Evolutionary conservation across 1,139 yeast genomes (phyloP).

Genomic region (Lodderomyces theae): DNA sequence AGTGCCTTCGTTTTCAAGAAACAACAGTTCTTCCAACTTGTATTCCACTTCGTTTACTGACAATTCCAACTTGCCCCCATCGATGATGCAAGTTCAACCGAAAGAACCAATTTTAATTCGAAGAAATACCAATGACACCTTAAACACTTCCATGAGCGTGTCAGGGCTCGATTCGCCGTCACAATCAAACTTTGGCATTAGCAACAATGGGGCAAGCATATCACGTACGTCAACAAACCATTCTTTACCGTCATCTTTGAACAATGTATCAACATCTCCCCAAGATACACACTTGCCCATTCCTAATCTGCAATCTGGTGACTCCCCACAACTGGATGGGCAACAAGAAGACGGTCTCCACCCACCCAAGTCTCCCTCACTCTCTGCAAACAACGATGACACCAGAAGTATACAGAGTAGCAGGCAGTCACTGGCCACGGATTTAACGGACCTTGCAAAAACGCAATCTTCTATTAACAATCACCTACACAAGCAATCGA

Average conservation of each 20-base stretch:
- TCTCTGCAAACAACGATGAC: slow-evolving; percentile 10
- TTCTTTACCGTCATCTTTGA: slow-evolving; percentile 20
- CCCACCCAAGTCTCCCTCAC: slow-evolving; percentile 9
- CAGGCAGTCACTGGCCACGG: slow-evolving; percentile 13
- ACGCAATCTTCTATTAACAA: slow-evolving; percentile 9
- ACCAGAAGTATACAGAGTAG: slow-evolving; percentile 12
- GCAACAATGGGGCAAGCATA: slow-evolving; percentile 13
- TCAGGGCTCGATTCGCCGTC: slow-evolving; percentile 13
- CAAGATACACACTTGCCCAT: slow-evolving; percentile 15
- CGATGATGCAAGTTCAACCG: slow-evolving; percentile 66
- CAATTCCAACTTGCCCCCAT: slow-evolving; percentile 51
- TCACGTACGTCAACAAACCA: slow-evolving; percentile 39
- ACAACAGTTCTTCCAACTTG: slow-evolving; percentile 13
- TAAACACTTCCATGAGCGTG: slow-evolving; percentile 12
- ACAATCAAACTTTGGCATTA: slow-evolving; percentile 8
- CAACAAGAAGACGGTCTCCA: slow-evolving; percentile 1
- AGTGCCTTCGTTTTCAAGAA: slow-evolving; percentile 14
- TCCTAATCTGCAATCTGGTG: not conserved
- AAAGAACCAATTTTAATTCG: slow-evolving; percentile 61
- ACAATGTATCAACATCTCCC: slow-evolving; percentile 24
- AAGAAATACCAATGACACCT: slow-evolving; percentile 36
- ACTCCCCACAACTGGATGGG: not conserved
- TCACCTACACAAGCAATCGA: slow-evolving; percentile 13
- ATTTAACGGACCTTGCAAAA: slow-evolving; percentile 11
- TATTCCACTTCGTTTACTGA: slow-evolving; percentile 12